Evolutionary conservation across 208 protist species (phyloP).

Genomic region (Paratrypanosoma confusum): DNA sequence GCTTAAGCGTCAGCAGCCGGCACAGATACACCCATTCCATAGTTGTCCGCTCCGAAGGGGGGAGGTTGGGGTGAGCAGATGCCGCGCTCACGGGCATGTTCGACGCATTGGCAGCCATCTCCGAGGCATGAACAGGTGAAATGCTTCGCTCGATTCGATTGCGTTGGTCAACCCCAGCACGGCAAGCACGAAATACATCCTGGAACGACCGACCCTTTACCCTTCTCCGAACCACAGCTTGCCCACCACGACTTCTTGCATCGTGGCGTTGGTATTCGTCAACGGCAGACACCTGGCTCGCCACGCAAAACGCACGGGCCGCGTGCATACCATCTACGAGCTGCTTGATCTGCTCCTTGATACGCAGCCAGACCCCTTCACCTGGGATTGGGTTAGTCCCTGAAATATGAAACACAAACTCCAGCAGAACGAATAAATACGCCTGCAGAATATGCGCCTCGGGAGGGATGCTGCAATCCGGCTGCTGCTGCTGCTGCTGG

Average conservation of each 20-base stretch:
- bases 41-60: constrained; percentile 15
- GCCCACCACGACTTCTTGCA: constrained; percentile 2
- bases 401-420: constrained; percentile 37
- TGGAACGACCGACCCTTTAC: constrained; percentile 17
- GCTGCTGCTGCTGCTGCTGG: background rate
- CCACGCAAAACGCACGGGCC: constrained; percentile 14
- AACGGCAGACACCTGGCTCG: constrained; percentile 6
- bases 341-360: background rate
- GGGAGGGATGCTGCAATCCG: constrained; percentile 2
- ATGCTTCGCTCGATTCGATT: constrained; percentile 1
- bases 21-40: constrained; percentile 37
- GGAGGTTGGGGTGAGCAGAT: constrained; percentile 16
- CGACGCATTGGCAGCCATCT: constrained; percentile 18
- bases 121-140: constrained; percentile 3
- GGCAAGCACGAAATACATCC: constrained; percentile 21
- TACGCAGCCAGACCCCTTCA: constrained; percentile 1
- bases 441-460: constrained; percentile 36
- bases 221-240: constrained; percentile 8
- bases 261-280: constrained; percentile 6
- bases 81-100: constrained; percentile 13
- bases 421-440: constrained; percentile 46
- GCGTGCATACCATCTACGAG: background rate
- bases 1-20: constrained; percentile 22
- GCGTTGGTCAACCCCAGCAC: too few species aligned
- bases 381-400: constrained; percentile 3